Evolutionary conservation across 2,329 filamentous ascomycete species (phyloP).

Genomic region (Aspergillus jensenii): DNA sequence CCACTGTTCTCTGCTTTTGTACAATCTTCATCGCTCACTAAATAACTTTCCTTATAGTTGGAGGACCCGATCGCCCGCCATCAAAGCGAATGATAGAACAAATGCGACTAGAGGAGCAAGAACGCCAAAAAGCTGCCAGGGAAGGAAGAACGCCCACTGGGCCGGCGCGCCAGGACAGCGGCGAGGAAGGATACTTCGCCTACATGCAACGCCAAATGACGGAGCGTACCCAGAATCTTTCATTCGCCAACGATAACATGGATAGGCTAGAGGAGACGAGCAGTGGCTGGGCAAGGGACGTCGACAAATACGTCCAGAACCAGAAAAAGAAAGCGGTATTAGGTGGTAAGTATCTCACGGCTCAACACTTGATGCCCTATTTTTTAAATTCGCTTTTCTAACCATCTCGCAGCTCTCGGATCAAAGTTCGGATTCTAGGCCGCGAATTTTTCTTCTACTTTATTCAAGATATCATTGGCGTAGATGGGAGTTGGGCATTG

Average conservation of each 20-base stretch:
- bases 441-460: background rate
- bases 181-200: constrained; percentile 68
- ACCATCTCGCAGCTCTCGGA: constrained; percentile 33
- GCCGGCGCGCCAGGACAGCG: constrained; percentile 28
- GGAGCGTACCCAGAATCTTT: constrained; percentile 84
- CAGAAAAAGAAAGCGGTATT: constrained; percentile 85
- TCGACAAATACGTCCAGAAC: constrained; percentile 78
- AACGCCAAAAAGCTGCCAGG: constrained; percentile 41
- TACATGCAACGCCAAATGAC: constrained; percentile 86
- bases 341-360: constrained; percentile 51
- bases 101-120: constrained; percentile 70
- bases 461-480: background rate
- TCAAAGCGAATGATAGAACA: constrained; percentile 87
- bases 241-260: constrained; percentile 80
- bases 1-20: background rate
- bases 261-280: constrained; percentile 78
- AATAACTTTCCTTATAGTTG: constrained; percentile 51
- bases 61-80: constrained; percentile 81
- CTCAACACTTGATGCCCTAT: background rate
- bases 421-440: constrained; percentile 45
- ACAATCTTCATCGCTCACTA: background rate
- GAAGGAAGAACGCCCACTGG: constrained; percentile 33
- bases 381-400: background rate
- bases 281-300: constrained; percentile 80
- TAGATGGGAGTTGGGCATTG: background rate